Percentiles rank a stretch among this genome's conserved stretches.
phyloP scores from a whole-genome alignment of 179 eudicot genomes.

The Silene noctiflora region DNA sequence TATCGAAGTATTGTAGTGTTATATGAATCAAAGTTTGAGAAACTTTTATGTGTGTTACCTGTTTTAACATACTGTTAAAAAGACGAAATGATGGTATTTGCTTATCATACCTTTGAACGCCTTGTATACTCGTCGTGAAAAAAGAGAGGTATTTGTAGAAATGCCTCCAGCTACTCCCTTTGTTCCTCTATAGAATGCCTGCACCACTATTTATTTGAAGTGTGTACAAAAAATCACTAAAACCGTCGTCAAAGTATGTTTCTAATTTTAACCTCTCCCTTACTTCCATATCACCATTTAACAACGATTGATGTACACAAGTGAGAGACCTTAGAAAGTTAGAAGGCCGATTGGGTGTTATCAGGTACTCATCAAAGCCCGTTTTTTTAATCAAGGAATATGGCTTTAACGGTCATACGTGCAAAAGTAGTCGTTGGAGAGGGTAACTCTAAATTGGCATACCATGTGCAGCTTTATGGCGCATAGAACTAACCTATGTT shows the following conservation, averaged over 20 bases:
- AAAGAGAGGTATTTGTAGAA: too few species aligned
- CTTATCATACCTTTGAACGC: too few species aligned
- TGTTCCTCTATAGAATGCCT: too few species aligned
- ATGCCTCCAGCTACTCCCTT: too few species aligned
- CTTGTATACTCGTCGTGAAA: too few species aligned
- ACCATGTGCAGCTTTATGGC: neutral
- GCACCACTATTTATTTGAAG: too few species aligned
- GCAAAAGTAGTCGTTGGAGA: neutral
- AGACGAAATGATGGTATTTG: too few species aligned
- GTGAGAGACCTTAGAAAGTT: neutral
- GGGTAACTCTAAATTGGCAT: neutral
- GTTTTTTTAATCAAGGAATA: neutral
- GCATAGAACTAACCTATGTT: neutral
- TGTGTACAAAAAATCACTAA: too few species aligned
- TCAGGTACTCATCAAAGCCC: neutral
- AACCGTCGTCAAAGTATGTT: too few species aligned
- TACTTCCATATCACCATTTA: too few species aligned
- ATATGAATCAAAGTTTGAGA: neutral
- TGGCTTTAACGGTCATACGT: neutral
- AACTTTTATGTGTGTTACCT: neutral
- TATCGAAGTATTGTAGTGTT: neutral
- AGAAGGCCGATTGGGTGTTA: neutral
- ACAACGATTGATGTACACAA: too few species aligned
- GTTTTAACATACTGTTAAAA: neutral
- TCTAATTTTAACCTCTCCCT: too few species aligned